Conservation (phyloP, 2,329 filamentous ascomycete species). For the Cladophialophora yegresii region DNA sequence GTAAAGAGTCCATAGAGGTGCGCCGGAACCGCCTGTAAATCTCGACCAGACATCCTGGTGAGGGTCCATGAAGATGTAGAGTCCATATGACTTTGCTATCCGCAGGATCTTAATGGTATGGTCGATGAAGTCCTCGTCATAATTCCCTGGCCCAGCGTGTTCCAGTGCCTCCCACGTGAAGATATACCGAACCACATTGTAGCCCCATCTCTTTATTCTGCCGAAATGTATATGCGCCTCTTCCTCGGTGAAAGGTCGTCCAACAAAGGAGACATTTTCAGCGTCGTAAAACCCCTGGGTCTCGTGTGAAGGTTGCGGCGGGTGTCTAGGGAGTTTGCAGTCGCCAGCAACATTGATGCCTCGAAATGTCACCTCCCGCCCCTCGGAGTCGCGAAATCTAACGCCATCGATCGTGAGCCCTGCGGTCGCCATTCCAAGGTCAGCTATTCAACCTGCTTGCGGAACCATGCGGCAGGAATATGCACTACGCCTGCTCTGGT, state of each 20-base stretch:
- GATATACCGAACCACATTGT: conserved; percentile 93
- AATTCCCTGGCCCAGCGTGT: conserved; percentile 82
- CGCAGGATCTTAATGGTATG: conserved; percentile 85
- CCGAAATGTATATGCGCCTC: conserved; percentile 87
- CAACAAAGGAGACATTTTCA: conserved; percentile 85
- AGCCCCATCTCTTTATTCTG: conserved; percentile 82
- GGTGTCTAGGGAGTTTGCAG: conserved; percentile 81
- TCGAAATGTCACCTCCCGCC: conserved; percentile 82
- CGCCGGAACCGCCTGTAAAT: conserved; percentile 89
- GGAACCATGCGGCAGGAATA: conserved; percentile 25
- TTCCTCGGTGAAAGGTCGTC: conserved; percentile 77
- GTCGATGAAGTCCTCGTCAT: conserved; percentile 90
- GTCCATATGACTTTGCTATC: conserved; percentile 83
- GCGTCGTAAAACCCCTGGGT: conserved; percentile 83
- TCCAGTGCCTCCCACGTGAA: conserved; percentile 99
- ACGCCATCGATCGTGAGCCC: conserved; percentile 81
- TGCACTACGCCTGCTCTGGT: background rate
- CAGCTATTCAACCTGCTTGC: background rate
- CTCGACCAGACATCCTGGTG: conserved; percentile 99
- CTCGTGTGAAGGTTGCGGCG: conserved; percentile 78
- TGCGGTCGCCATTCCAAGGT: conserved; percentile 66
- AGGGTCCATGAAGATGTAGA: conserved; percentile 97
- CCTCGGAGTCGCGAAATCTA: conserved; percentile 76
- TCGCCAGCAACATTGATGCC: conserved; percentile 94
- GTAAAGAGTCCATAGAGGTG: conserved; percentile 96